Evolutionary conservation across 345 rosid genomes (phyloP).

Genomic region (Hibiscus mutabilis): DNA sequence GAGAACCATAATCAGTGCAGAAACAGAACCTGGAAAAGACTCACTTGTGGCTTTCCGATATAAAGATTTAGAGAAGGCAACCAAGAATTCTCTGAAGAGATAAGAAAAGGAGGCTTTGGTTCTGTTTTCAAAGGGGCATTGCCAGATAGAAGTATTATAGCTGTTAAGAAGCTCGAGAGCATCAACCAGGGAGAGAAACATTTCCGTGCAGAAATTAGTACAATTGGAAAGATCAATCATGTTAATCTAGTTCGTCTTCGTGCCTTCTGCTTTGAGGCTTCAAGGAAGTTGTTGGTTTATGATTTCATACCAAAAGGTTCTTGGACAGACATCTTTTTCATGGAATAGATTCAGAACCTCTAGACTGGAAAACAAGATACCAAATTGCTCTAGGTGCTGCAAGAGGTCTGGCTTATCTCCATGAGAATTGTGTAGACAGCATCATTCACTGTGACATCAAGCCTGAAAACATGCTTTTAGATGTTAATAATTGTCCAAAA

Average conservation of each 20-base stretch:
- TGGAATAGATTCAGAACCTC: constrained; percentile 16
- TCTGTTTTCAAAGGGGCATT: constrained; percentile 71
- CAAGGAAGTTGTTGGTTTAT: constrained; percentile 52
- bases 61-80: constrained; percentile 54
- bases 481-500: constrained; percentile 55
- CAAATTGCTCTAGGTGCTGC: constrained; percentile 65
- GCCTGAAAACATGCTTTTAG: constrained; percentile 81
- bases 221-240: constrained; percentile 73
- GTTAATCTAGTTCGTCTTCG: constrained; percentile 76
- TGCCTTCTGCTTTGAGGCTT: constrained; percentile 72
- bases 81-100: constrained; percentile 60
- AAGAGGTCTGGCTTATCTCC: constrained; percentile 73
- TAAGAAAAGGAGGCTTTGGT: constrained; percentile 86
- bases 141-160: constrained; percentile 52
- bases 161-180: constrained; percentile 75
- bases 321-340: constrained; percentile 50
- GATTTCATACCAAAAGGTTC: constrained; percentile 79
- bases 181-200: constrained; percentile 82
- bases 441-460: constrained; percentile 90
- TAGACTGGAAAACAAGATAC: constrained; percentile 63
- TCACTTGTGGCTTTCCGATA: constrained; percentile 57
- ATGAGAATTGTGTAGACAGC: constrained; percentile 74
- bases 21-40: constrained; percentile 39
- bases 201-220: constrained; percentile 64
- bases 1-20: constrained; percentile 17